Base-by-base conservation (phyloP, 306 rosid species). In the Lupinus albus region DNA sequence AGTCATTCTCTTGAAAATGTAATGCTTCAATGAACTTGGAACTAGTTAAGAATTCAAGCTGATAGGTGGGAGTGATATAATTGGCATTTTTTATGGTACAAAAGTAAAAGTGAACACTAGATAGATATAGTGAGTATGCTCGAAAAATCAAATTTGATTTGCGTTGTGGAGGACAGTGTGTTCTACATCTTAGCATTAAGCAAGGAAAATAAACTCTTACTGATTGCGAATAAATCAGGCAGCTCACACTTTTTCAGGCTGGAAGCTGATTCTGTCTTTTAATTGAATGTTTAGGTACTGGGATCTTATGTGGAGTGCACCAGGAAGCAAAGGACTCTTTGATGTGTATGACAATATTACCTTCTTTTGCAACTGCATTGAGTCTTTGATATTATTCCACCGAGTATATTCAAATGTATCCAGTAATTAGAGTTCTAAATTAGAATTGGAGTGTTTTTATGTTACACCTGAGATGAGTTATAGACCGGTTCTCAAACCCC, bases 241-340 rank as follows among this genome's bases (percentile, higher is more conserved):
- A 54, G 11, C 21, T 55, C 17, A 63, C 70, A 53, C 12, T 46
- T 47, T 47, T 60, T 58, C 36, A 53, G 51, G 53, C 33, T 47
- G 54, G 65, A 74, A 57, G 57, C 64, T 84, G 80, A 79, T 61
- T 56, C 7, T 68, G 45, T 61, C 46, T 67, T 81, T 46, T 57
- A 38, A 49, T 30, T 80, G 85, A 55, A 67, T 81, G 35, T 84
- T 66, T 59, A 93, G 99, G 94, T 93, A 90, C 70, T 93, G 99
- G 99, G 99, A 93, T 77, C 85, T 93, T 75, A 88, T 93, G 44
- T 90, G 99, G 99, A 86, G 86, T 78, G 80, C 94, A 35, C 94
- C 97, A 1, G 94, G 99, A 74, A 72, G 63, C 86, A 85, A 84
- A 67, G 99, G 99, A 79, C 72, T 66, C 48, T 90, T 93, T 80